Evolutionary conservation across 2,329 filamentous ascomycete genomes (phyloP).

Genomic region (Pseudocercospora musae): DNA sequence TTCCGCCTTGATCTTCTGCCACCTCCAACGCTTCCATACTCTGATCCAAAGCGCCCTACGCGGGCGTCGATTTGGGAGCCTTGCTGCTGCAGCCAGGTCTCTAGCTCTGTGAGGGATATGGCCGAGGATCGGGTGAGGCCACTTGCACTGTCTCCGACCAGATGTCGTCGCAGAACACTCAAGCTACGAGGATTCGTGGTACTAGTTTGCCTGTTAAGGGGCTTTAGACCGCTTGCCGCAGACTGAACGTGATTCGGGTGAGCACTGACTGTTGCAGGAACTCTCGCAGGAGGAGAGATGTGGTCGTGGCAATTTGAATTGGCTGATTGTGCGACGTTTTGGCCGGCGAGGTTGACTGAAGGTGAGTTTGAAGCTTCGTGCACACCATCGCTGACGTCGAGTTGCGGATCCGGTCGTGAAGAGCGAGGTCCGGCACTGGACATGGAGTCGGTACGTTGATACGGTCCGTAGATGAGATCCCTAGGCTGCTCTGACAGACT

Average conservation of each 20-base stretch:
- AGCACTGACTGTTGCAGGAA: too few species aligned
- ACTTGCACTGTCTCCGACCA: background rate
- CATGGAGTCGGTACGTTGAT: background rate
- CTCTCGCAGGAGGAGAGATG: too few species aligned
- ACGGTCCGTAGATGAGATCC: background rate
- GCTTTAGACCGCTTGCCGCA: too few species aligned
- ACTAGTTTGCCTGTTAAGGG: too few species aligned
- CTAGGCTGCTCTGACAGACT: background rate
- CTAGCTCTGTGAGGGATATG: background rate
- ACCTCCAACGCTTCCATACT: background rate
- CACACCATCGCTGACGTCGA: too few species aligned
- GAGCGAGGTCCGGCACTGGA: background rate
- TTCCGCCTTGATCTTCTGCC: too few species aligned
- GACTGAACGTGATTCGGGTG: too few species aligned
- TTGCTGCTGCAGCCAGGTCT: background rate
- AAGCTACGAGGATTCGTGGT: too few species aligned
- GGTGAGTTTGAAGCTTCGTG: too few species aligned
- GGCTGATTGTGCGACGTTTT: too few species aligned
- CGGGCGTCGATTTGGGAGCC: background rate
- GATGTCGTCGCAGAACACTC: background rate
- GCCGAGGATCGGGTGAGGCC: background rate
- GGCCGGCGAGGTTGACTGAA: too few species aligned
- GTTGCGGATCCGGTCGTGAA: background rate
- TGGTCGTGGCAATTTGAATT: too few species aligned
- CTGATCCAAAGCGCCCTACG: background rate